Conservation (phyloP, 257 asterid species). For the Eustoma russellianum region DNA sequence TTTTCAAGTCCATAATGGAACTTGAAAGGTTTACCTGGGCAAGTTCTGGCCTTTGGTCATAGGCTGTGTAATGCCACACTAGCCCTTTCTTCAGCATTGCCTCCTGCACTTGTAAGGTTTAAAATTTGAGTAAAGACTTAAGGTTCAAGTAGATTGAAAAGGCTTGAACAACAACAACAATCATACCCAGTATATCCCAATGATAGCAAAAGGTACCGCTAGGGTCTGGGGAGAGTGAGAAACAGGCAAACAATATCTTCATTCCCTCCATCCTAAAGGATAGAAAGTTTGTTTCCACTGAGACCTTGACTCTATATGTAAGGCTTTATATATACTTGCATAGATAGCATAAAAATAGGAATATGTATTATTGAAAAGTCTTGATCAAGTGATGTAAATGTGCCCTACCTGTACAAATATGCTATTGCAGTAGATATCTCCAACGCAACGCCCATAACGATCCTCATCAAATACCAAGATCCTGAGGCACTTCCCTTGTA, state of each 20-base stretch:
- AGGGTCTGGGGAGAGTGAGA: no score
- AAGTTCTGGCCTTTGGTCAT: conserved; percentile 66
- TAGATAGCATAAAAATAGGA: no score
- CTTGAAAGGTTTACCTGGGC: conserved; percentile 38
- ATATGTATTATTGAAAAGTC: no score
- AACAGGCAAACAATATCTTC: no score
- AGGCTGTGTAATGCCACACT: conserved; percentile 88
- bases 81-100: conserved; percentile 85
- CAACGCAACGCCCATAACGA: conserved; percentile 77
- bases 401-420: conserved; percentile 71
- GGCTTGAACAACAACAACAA: no score
- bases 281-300: no score
- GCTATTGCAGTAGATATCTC: conserved; percentile 81
- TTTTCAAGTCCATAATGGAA: neutral
- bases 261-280: no score
- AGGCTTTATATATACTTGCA: no score
- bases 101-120: conserved; percentile 35
- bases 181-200: no score
- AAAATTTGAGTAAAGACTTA: no score
- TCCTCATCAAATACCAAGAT: conserved; percentile 65
- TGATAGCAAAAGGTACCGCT: neutral
- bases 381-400: neutral
- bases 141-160: neutral
- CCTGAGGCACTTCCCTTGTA: conserved; percentile 55
- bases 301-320: no score